phyloP scores from a whole-genome alignment of 441 rosid species.

The Metrosideros polymorpha region DNA sequence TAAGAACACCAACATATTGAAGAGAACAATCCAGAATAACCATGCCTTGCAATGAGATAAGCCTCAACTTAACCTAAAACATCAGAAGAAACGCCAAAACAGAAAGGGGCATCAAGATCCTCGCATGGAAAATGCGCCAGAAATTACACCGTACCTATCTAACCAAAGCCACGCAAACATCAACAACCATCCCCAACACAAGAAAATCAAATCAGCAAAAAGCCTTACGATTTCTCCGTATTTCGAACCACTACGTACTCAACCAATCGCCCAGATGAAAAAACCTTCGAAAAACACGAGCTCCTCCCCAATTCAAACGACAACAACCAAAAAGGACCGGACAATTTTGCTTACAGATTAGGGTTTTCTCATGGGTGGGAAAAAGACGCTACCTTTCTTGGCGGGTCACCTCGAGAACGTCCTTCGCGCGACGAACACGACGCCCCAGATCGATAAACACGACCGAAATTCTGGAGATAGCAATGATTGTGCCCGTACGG shows the following conservation, averaged over 20 bases:
- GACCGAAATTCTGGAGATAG: neutral
- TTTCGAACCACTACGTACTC: neutral
- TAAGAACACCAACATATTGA: neutral
- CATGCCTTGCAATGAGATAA: neutral
- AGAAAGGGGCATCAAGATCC: neutral
- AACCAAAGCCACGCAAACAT: neutral
- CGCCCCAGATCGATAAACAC: neutral
- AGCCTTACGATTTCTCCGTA: neutral
- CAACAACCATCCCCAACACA: neutral
- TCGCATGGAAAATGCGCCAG: neutral
- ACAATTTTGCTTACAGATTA: neutral
- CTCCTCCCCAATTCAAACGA: neutral
- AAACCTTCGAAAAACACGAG: neutral
- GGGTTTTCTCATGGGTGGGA: neutral
- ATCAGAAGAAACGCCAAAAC: neutral
- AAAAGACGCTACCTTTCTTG: neutral
- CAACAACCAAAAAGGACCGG: neutral
- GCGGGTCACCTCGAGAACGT: neutral
- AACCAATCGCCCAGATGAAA: neutral
- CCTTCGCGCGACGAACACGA: neutral
- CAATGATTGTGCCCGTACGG: neutral
- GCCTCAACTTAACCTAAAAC: neutral
- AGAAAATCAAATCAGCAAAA: neutral
- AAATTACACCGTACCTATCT: neutral
- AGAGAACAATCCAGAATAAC: neutral